Evolutionary conservation across 129 eudicot species (phyloP), one percentile per base, ranked within the genome.

Genomic region (Flaveria trinervia): DNA sequence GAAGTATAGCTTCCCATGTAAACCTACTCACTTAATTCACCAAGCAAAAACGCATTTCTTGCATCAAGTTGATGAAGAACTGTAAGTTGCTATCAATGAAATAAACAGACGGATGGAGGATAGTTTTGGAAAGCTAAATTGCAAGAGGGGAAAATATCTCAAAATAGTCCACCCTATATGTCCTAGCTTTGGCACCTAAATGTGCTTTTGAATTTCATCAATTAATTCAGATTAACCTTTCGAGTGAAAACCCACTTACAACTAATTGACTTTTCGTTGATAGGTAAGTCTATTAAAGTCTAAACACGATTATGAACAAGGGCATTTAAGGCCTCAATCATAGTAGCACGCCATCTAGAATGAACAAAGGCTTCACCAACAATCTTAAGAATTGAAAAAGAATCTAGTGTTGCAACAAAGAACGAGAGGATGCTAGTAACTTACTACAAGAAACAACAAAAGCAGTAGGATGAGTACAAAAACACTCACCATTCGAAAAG

Each of bases 401-500:
- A 56, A 4, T 55, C 26, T 20, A 20, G 62, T 56, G 5, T 18
- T 18, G 62, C 5, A 18, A 56, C 28, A 56, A 56, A 56, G 12
- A 54, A 54, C 4, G 14, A 56, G 28, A 56, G 28, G 11, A 54
- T 54, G 60, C 4, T 4, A n/a, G 0, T 16, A 60, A 12, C n/a
- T 25, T 61, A 60, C 5, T 61, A 12, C 68, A 61, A 26, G 68
- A 61, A 14, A 25, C 68, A 61, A 25, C 43, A 57, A 57, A 57
- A 20, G 64, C 64, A 57, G 9, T 22, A 20, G 14, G 26, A 57
- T 20, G 30, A 57, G 13, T 57, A 10, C 33, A 57, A 20, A 5
- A 16, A 57, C 26, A 0, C 17, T 55, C 1, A 8, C 61, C 41
- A 0, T 36, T 36, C 1, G 41, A 0, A 5, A 36, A 36, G 41